Evolutionary conservation across 2,329 filamentous ascomycete species (phyloP).

Genomic region (Teratosphaeria nubilosa): DNA sequence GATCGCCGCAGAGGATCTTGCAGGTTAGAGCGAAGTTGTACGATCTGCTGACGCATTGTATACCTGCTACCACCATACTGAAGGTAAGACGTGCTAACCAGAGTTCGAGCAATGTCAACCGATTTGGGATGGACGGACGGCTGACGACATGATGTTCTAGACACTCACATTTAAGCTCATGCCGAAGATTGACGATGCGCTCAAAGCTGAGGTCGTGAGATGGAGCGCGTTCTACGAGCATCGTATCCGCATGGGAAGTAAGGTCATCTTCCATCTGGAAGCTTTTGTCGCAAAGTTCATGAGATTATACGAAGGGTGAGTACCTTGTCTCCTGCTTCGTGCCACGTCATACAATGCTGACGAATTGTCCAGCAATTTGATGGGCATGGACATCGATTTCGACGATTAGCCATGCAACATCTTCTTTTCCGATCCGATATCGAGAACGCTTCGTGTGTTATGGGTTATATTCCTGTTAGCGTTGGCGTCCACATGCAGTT

Average conservation of each 20-base stretch:
- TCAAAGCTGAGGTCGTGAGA: constrained; percentile 86
- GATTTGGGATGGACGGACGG: neutral
- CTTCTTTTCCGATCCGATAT: neutral
- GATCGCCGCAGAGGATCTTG: constrained; percentile 79
- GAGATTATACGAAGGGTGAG: constrained; percentile 83
- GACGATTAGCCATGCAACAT: constrained; percentile 14
- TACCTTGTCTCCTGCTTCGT: neutral
- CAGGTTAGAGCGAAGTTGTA: constrained; percentile 91
- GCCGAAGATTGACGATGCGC: constrained; percentile 70
- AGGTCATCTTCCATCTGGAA: constrained; percentile 96
- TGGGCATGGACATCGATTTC: constrained; percentile 64
- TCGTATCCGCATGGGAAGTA: constrained; percentile 72
- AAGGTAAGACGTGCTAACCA: constrained; percentile 42
- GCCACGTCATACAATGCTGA: constrained; percentile 6
- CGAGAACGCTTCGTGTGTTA: neutral
- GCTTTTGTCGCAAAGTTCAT: constrained; percentile 99
- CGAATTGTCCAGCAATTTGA: constrained; percentile 40
- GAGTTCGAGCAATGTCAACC: neutral
- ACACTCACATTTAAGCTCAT: constrained; percentile 91
- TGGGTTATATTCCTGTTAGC: neutral
- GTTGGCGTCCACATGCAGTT: constrained; percentile 1
- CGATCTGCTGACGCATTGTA: constrained; percentile 92
- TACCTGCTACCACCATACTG: constrained; percentile 85
- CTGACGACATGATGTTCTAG: constrained; percentile 20
- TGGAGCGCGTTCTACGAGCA: constrained; percentile 99